A percentile compares a stretch with the other conserved stretches of the same genome.
Conservation (phyloP, 2,329 filamentous ascomycete genomes). For the Alternaria sp. region DNA sequence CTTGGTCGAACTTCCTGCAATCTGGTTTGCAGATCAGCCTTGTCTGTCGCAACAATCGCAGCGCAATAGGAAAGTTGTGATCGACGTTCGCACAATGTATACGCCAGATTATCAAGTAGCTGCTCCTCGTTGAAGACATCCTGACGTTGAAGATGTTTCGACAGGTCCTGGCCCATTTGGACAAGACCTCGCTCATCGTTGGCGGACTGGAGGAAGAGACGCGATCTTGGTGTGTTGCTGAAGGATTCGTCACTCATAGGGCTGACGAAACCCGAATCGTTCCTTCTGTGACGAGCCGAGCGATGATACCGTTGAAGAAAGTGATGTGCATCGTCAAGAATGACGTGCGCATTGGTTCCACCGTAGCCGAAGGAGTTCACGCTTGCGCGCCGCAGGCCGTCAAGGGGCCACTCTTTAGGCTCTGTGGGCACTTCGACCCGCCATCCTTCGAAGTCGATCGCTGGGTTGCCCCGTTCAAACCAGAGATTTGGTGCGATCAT, state of each 20-base stretch:
- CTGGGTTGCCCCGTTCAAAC: slow-evolving; percentile 18
- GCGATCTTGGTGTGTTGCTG: background rate
- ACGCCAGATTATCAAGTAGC: slow-evolving; percentile 19
- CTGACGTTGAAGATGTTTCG: slow-evolving; percentile 6
- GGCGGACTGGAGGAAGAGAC: slow-evolving; percentile 20
- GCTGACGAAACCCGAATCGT: slow-evolving; percentile 11
- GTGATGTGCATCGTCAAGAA: slow-evolving; percentile 37
- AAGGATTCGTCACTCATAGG: slow-evolving; percentile 1
- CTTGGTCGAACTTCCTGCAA: background rate
- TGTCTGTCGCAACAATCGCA: slow-evolving; percentile 3
- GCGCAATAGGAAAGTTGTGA: slow-evolving; percentile 4
- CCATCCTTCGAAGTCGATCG: slow-evolving; percentile 18
- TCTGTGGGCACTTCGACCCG: slow-evolving; percentile 18
- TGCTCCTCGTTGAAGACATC: slow-evolving; percentile 8
- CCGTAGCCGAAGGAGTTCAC: slow-evolving; percentile 32
- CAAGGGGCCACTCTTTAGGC: slow-evolving; percentile 17
- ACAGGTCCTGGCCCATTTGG: slow-evolving; percentile 25
- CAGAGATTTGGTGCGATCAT: slow-evolving; percentile 37
- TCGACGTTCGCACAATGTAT: slow-evolving; percentile 26
- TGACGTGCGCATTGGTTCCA: slow-evolving; percentile 30
- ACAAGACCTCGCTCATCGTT: slow-evolving; percentile 13
- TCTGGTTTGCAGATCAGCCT: background rate
- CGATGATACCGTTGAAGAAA: background rate
- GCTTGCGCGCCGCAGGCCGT: slow-evolving; percentile 17
- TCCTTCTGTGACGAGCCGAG: background rate